Evolutionary conservation across 345 rosid genomes (phyloP).

Genomic region (thale cress (Arabidopsis thaliana)): TAIR10.1 NC_003075.7:11410501-11411000

Average conservation of each 20-base stretch:
- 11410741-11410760: conserved; percentile 48
- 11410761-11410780: conserved; percentile 81
- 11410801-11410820: conserved; percentile 82
- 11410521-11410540: conserved; percentile 69
- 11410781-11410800: conserved; percentile 59
- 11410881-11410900: conserved; percentile 4
- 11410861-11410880: conserved; percentile 47
- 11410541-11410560: conserved; percentile 64
- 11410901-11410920: conserved; percentile 2
- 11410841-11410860: conserved; percentile 66
- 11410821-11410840: conserved; percentile 84
- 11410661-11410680: conserved; percentile 44
- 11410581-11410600: conserved; percentile 90
- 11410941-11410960: conserved; percentile 7
- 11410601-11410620: conserved; percentile 80
- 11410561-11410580: conserved; percentile 74
- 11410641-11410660: conserved; percentile 63
- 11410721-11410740: conserved; percentile 16
- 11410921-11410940: conserved; percentile 10
- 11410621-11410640: conserved; percentile 70
- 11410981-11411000: conserved; percentile 3
- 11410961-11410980: conserved; percentile 9
- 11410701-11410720: conserved; percentile 28
- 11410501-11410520: conserved; percentile 7
- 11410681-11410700: not conserved